Conservation (phyloP, 1,284 basidiomycete genomes). For the Ceratobasidium theobromae region DNA sequence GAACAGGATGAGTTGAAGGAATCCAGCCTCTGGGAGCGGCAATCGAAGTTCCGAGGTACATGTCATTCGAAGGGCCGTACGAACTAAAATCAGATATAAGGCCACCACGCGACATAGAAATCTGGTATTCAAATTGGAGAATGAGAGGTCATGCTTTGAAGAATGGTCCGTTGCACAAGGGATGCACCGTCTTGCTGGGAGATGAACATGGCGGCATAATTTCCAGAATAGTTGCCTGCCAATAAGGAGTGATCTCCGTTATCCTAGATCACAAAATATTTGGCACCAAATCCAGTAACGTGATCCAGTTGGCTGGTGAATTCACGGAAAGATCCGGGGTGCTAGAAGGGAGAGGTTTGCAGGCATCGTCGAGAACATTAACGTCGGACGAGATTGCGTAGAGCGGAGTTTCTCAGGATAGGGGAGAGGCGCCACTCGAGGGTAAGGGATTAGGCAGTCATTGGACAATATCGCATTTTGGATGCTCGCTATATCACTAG, state of each 20-base stretch:
- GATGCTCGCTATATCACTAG: background rate
- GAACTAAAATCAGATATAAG: constrained; percentile 58
- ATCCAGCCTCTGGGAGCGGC: constrained; percentile 64
- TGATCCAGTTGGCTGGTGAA: constrained; percentile 54
- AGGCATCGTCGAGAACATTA: constrained; percentile 52
- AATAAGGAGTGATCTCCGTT: constrained; percentile 19
- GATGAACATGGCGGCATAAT: constrained; percentile 34
- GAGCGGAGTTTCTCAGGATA: constrained; percentile 30
- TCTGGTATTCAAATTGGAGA: constrained; percentile 48
- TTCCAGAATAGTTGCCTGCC: constrained; percentile 12
- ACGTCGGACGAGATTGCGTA: constrained; percentile 40
- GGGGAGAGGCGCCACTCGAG: constrained; percentile 33
- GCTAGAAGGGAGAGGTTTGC: constrained; percentile 52
- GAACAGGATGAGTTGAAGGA: constrained; percentile 57
- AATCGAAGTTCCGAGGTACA: constrained; percentile 58
- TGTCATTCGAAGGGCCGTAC: constrained; percentile 62
- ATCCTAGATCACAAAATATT: constrained; percentile 53
- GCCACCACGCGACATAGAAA: constrained; percentile 52
- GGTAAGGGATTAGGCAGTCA: constrained; percentile 34
- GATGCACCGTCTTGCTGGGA: constrained; percentile 36
- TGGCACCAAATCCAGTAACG: constrained; percentile 53
- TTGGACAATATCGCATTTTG: constrained; percentile 32
- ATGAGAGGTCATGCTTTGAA: constrained; percentile 51
- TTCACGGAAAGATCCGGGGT: constrained; percentile 55
- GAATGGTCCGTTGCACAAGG: constrained; percentile 49